Conservation (phyloP, 768 basidiomycete genomes). For the Lactifluus subvellereus region DNA sequence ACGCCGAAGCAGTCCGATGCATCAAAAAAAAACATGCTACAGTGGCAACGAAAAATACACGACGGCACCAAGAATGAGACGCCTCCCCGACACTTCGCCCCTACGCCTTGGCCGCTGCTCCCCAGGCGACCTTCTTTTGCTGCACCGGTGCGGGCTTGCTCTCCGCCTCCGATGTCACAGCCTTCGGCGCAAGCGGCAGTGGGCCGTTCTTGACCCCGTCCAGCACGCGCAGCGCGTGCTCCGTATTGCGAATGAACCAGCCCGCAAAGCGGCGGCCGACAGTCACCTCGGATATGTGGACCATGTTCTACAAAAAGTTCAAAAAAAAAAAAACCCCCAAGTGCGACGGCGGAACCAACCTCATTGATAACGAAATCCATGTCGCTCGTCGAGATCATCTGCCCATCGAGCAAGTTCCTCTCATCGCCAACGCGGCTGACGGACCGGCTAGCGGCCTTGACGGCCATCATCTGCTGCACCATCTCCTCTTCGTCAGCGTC, state of each 20-base stretch:
- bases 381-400: slow-evolving; percentile 86
- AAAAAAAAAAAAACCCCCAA: neutral
- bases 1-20: neutral
- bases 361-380: slow-evolving; percentile 94
- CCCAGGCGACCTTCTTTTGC: slow-evolving; percentile 25
- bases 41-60: neutral
- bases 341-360: slow-evolving; percentile 37
- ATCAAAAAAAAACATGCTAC: neutral
- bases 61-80: neutral
- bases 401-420: slow-evolving; percentile 69
- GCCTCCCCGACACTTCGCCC: neutral
- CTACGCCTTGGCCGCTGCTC: neutral
- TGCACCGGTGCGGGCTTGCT: slow-evolving; percentile 10
- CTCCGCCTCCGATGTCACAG: slow-evolving; percentile 4
- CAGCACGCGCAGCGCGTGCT: slow-evolving; percentile 81
- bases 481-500: slow-evolving; percentile 92
- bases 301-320: slow-evolving; percentile 69
- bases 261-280: slow-evolving; percentile 90
- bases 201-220: slow-evolving; percentile 65
- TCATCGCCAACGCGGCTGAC: slow-evolving; percentile 49
- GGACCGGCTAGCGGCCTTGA: slow-evolving; percentile 84
- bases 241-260: slow-evolving; percentile 96
- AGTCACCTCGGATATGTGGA: slow-evolving; percentile 92
- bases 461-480: slow-evolving; percentile 93
- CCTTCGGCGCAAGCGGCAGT: slow-evolving; percentile 35